Evolutionary conservation across 176 grass and related monocot genomes (phyloP), one percentile per base, ranked within the genome.

Genomic region (Luzula sylvatica): DNA sequence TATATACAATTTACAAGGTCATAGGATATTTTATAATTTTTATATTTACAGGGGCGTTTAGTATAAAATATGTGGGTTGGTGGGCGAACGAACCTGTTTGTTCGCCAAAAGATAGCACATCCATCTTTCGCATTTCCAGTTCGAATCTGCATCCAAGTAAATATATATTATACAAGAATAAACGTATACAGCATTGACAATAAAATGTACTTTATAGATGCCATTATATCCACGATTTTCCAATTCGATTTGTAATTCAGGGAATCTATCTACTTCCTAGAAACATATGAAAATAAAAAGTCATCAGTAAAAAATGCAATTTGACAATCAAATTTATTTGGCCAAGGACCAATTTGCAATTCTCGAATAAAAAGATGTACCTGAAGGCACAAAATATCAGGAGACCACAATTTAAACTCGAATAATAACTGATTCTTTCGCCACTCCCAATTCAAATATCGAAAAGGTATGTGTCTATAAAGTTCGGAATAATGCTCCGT

Each of bases 251-350:
- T 96, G 58, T 54, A 96, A 53, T 23, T 89, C 90, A 56, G 71
- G 50, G 81, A 89, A 96, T 76, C 72, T 86, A 57, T 96, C 90
- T 12, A 96, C 90, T 73, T 96, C 90, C 90, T 96, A 62, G 55
- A 73, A 79, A 52, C 38, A 42, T 68, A 69, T 65, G 27, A 21
- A 52, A 67, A 24, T 28, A 35, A 54, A 26, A 13, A 67, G 3
- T 42, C 8, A 67, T 20, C 52, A 11, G 18, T 17, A 7, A 46
- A 22, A 26, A 62, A 62, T 56, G 18, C 35, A 8, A 56, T n/a
- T 56, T 13, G 9, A 55, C 8, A 14, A 14, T 17, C 13, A 15
- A 7, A 0, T 58, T 21, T 42, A 22, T 21, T 40, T 22, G 38
- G 16, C 32, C 20, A 16, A 57, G 7, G 17, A 29, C 8, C 17